Evolutionary conservation across 2,329 filamentous ascomycete species (phyloP).

Genomic region (Chaetomiaceae sp.): DNA sequence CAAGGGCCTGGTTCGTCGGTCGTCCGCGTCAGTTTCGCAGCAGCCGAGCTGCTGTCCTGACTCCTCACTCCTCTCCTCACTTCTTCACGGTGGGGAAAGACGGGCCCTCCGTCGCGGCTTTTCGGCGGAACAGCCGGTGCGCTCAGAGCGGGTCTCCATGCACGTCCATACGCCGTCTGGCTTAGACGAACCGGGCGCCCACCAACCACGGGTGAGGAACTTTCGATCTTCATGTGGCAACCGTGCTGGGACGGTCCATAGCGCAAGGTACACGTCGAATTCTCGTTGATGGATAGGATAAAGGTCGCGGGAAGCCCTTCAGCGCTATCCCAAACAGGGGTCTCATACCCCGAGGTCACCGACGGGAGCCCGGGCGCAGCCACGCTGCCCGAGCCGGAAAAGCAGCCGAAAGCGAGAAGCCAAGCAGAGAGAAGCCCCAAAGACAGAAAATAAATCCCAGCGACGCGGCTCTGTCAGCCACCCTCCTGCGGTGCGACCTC

Average conservation of each 20-base stretch:
- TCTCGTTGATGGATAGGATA: no score
- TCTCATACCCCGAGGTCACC: no score
- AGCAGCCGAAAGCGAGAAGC: background rate
- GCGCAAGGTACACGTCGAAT: background rate
- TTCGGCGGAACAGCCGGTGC: slow-evolving; percentile 1
- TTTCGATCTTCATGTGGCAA: background rate
- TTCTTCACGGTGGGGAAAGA: background rate
- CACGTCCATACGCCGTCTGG: background rate
- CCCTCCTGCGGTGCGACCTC: background rate
- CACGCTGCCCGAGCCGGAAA: no score
- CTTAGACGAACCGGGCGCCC: background rate
- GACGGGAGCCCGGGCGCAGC: no score
- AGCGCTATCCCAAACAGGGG: no score
- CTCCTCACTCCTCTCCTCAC: background rate
- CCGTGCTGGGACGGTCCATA: no score
- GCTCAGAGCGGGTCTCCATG: background rate
- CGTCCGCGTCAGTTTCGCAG: background rate
- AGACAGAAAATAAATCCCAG: background rate
- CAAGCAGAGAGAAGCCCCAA: background rate
- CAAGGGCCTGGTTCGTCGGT: background rate
- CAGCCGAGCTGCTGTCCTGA: slow-evolving; percentile 1
- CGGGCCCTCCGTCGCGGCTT: background rate
- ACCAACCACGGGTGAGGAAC: background rate
- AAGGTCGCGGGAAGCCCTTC: no score
- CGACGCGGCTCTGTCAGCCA: background rate